Percentiles rank a stretch among this genome's conserved stretches.
These are phyloP conservation scores for Fraxinus quadrangulata DNA, from an alignment of 257 asterid species.

Conservation along the genomic window DNA sequence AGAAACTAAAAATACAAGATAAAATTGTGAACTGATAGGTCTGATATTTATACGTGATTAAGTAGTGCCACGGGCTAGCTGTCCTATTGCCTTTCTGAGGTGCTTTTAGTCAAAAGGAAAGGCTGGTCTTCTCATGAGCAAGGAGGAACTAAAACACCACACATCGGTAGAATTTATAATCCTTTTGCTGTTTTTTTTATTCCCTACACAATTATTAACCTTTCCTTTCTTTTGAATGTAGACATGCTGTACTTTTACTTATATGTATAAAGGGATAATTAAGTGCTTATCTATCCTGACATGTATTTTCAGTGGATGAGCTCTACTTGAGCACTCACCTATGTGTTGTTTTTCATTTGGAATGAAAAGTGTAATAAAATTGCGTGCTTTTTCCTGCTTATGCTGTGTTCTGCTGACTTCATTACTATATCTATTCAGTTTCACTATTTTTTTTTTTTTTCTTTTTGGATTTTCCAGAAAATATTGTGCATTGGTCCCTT, in stretches of 20 bases:
- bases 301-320: constrained; percentile 16
- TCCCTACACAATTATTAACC: constrained; percentile 3
- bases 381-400: constrained; percentile 9
- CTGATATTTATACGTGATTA: neutral
- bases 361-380: neutral
- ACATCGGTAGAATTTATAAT: neutral
- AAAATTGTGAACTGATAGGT: neutral
- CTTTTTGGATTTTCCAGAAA: constrained; percentile 51
- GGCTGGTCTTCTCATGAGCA: constrained; percentile 15
- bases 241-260: constrained; percentile 8
- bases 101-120: constrained; percentile 13
- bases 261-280: constrained; percentile 16
- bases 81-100: constrained; percentile 6
- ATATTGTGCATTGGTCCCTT: constrained; percentile 77
- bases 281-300: neutral
- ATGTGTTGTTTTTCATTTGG: neutral
- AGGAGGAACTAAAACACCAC: neutral
- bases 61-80: constrained; percentile 1
- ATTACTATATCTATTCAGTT: constrained; percentile 14
- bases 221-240: constrained; percentile 1
- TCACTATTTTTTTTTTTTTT: constrained; percentile 11
- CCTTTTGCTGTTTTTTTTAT: constrained; percentile 8
- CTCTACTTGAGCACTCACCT: constrained; percentile 14
- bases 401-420: constrained; percentile 18
- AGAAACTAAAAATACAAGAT: constrained; percentile 7